Conservation (phyloP, 139 green algal genomes). For the Tetraselmis chui region DNA sequence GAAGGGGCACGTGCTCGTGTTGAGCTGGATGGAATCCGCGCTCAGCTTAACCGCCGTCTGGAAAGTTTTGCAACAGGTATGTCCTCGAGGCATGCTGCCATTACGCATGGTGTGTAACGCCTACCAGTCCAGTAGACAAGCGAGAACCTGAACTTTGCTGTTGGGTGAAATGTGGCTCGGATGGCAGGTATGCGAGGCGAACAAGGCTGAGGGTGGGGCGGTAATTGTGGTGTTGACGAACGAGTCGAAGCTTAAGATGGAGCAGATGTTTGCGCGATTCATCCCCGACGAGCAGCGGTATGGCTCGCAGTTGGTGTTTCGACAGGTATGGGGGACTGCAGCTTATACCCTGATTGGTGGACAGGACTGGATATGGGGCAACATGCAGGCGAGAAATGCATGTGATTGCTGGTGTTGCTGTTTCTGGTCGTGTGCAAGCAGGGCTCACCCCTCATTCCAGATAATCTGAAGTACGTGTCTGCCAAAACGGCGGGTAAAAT, state of each 20-base stretch:
- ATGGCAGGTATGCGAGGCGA: slow-evolving; percentile 31
- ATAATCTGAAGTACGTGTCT: not conserved
- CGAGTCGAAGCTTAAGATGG: slow-evolving; percentile 49
- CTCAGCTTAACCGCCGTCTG: slow-evolving; percentile 42
- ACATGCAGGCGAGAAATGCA: no score
- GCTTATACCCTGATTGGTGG: no score
- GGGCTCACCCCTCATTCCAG: not conserved
- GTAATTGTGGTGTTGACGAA: slow-evolving; percentile 42
- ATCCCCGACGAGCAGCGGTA: slow-evolving; percentile 18
- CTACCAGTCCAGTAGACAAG: no score
- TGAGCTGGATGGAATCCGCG: slow-evolving; percentile 35
- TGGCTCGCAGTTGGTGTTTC: slow-evolving; percentile 38
- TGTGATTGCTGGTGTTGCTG: no score
- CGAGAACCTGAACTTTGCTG: no score
- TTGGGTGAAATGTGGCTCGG: no score
- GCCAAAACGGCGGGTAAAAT: not conserved
- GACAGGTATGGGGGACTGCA: no score
- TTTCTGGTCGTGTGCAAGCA: no score
- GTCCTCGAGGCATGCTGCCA: no score
- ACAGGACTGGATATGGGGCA: no score
- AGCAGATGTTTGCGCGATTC: slow-evolving; percentile 27
- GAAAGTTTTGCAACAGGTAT: slow-evolving; percentile 45
- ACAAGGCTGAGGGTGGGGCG: slow-evolving; percentile 19
- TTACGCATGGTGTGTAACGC: no score
- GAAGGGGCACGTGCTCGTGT: slow-evolving; percentile 31